Percentiles rank a stretch among this genome's conserved stretches.
phyloP scores from a whole-genome alignment of 129 eudicot genomes.

The Escallonia herrerae region DNA sequence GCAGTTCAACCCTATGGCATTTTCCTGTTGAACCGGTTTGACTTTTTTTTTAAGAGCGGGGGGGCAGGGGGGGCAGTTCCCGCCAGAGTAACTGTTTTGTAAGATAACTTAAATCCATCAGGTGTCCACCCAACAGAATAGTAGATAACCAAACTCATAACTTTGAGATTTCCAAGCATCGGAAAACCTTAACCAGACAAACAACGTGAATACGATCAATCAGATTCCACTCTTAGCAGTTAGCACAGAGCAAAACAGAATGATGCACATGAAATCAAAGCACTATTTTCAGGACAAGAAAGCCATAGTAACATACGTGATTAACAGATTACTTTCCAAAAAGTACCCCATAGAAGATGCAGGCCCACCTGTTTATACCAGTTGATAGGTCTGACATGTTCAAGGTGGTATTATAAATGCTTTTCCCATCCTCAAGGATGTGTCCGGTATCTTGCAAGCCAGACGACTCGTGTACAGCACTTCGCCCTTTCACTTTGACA shows the following conservation, averaged over 20 bases:
- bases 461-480: conserved; percentile 92
- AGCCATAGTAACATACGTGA: not conserved
- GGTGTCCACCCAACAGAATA: too few relatives aligned
- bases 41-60: too few relatives aligned
- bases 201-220: too few relatives aligned
- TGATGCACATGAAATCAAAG: not conserved
- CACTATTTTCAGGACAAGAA: not conserved
- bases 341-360: not conserved
- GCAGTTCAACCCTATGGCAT: too few relatives aligned
- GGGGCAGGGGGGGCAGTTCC: too few relatives aligned
- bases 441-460: conserved; percentile 97
- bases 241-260: too few relatives aligned
- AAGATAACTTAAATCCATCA: too few relatives aligned
- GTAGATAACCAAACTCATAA: not conserved
- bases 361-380: conserved; percentile 78
- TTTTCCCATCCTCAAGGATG: conserved; percentile 77
- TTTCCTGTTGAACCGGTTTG: too few relatives aligned
- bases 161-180: not conserved
- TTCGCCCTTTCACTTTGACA: conserved; percentile 89
- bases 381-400: conserved; percentile 79
- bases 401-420: conserved; percentile 85
- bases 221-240: too few relatives aligned
- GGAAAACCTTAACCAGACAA: not conserved
- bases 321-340: not conserved
- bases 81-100: too few relatives aligned